Evolutionary conservation across 352 stramenopile species (phyloP).

Genomic region (Globisporangium sylvaticum): DNA sequence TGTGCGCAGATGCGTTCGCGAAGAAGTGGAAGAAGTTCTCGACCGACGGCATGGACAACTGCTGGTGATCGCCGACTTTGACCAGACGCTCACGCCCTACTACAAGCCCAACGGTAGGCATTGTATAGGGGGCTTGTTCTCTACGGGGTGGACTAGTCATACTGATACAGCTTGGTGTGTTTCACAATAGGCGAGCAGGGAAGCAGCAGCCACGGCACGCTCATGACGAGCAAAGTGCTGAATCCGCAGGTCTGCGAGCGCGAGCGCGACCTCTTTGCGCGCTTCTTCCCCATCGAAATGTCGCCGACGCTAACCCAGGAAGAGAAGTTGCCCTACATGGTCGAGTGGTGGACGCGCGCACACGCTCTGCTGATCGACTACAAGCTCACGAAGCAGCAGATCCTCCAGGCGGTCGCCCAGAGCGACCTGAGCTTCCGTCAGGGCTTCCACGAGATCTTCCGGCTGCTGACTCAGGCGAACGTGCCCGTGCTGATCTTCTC

Average conservation of each 20-base stretch:
- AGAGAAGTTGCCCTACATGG: slow-evolving; percentile 78
- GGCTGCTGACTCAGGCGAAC: slow-evolving; percentile 26
- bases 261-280: slow-evolving; percentile 46
- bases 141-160: too few relatives aligned
- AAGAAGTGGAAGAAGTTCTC: slow-evolving; percentile 77
- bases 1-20: slow-evolving; percentile 28
- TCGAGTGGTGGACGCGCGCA: slow-evolving; percentile 53
- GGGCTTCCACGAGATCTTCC: slow-evolving; percentile 45
- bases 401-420: slow-evolving; percentile 39
- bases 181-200: slow-evolving; percentile 11
- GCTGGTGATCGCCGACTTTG: slow-evolving; percentile 81
- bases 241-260: slow-evolving; percentile 26
- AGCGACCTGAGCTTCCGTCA: slow-evolving; percentile 54
- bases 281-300: slow-evolving; percentile 79
- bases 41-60: slow-evolving; percentile 57
- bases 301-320: slow-evolving; percentile 53
- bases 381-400: slow-evolving; percentile 41
- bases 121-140: not conserved
- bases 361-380: slow-evolving; percentile 56
- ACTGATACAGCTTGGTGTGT: too few relatives aligned
- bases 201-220: slow-evolving; percentile 30
- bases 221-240: slow-evolving; percentile 50
- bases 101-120: slow-evolving; percentile 46
- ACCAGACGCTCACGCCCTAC: slow-evolving; percentile 74
- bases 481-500: slow-evolving; percentile 69